Evolutionary conservation across 2,329 filamentous ascomycete species (phyloP), one percentile per base, ranked within the genome.

Genomic region (Ramularia collo-cygni): DNA sequence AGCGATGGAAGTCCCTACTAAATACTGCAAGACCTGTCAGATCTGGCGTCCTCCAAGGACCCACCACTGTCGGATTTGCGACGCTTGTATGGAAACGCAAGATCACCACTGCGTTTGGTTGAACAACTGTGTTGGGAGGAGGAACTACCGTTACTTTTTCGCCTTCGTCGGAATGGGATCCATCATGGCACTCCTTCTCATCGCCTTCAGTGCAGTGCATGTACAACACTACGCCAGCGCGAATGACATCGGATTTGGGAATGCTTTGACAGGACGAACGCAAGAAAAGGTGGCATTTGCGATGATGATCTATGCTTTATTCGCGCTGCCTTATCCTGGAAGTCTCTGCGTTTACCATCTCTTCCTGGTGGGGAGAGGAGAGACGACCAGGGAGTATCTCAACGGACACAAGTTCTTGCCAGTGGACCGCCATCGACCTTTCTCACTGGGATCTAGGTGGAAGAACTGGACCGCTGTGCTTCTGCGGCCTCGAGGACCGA

Each of bases 21-120:
- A 98, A 67, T 95, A 94, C 67, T 98, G 92, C 75, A 90, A 89
- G 60, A 94, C 89, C 13, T 98, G 92, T 71, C 88, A 88, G 57
- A 89, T 98, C 52, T 98, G 92, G 92, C 84, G 92, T 2, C 92
- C 92, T 26, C 89, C 90, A 18, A 85, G 92, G 43, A 88, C 87
- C 43, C 93, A 98, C 60, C 92, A 98, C 66, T 98, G 92, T 65
- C 85, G 92, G 42, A 76, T 95, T 18, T 98, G 92, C 66, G 90
- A 98, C 65, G 95, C 93, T 63, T 98, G 92, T 62, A 78, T 98
- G 44, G 92, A 98, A 64, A 95, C 88, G 0, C 87, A 95, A 52
- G 92, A 98, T 58, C 92, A 98, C 59, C 92, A 98, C 65, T 98
- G 92, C 58, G 89, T 96, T 12, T 98, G 92, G 92, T 77, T 98